Conservation (phyloP, 2,329 filamentous ascomycete genomes). For the Pyricularia grisea region DNA sequence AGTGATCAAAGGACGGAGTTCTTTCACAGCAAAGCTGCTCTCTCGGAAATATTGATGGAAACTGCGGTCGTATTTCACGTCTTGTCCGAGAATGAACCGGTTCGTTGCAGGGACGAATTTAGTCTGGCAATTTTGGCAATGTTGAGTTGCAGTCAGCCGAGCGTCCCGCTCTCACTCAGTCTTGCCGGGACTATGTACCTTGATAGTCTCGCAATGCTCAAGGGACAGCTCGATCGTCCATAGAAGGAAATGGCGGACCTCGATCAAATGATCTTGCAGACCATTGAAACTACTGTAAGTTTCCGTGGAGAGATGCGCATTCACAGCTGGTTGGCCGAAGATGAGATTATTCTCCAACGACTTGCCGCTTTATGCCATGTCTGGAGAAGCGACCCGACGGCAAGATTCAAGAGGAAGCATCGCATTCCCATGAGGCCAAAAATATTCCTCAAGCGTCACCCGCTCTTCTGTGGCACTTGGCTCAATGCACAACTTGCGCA, state of each 20-base stretch:
- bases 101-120: not conserved
- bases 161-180: not conserved
- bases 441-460: not conserved
- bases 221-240: not conserved
- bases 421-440: not conserved
- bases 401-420: not conserved
- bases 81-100: not conserved
- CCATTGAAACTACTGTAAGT: not conserved
- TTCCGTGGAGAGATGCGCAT: not conserved
- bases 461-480: not conserved
- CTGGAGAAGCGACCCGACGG: not conserved
- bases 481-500: not conserved
- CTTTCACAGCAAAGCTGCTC: not conserved
- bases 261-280: not conserved
- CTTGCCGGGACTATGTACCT: not conserved
- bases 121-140: not conserved
- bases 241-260: not conserved
- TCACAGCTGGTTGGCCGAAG: not conserved
- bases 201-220: not conserved
- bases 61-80: not conserved
- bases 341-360: not conserved
- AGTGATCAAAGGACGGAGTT: not conserved
- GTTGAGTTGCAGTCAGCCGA: not conserved
- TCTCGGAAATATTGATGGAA: not conserved
- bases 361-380: not conserved